phyloP scores from a whole-genome alignment of 306 rosid genomes.

The Glycyrrhiza uralensis region DNA sequence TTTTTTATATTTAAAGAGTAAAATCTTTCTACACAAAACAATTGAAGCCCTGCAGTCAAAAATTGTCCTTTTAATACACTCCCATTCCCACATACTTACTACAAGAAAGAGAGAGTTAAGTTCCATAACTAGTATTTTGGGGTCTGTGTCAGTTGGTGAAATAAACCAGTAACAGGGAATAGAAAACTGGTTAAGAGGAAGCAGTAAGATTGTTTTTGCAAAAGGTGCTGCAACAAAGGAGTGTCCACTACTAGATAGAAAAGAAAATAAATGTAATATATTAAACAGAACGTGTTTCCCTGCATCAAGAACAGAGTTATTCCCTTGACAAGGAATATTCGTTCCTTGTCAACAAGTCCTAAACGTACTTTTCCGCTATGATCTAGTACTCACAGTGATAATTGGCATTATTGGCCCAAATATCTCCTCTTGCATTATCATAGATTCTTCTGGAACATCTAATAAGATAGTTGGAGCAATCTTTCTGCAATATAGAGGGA shows the following conservation, averaged over 20 bases:
- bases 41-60: background rate
- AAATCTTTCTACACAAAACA: background rate
- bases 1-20: background rate
- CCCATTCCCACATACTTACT: no score
- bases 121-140: background rate
- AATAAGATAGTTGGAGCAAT: conserved; percentile 76
- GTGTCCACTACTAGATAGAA: background rate
- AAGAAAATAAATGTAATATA: background rate
- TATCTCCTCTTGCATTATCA: conserved; percentile 80
- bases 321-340: background rate
- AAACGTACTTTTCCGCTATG: background rate
- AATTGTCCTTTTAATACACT: no score
- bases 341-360: background rate
- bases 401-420: conserved; percentile 80
- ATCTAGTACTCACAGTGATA: conserved; percentile 50
- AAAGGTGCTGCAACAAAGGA: background rate
- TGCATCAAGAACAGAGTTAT: no score
- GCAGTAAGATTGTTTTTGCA: background rate
- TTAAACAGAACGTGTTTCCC: background rate
- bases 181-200: no score
- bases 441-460: conserved; percentile 64
- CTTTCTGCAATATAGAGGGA: conserved; percentile 44
- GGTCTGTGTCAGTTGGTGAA: background rate
- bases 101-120: background rate
- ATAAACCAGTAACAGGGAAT: no score